phyloP scores from a whole-genome alignment of 306 rosid genomes.

The Fragaria vesca region DNA sequence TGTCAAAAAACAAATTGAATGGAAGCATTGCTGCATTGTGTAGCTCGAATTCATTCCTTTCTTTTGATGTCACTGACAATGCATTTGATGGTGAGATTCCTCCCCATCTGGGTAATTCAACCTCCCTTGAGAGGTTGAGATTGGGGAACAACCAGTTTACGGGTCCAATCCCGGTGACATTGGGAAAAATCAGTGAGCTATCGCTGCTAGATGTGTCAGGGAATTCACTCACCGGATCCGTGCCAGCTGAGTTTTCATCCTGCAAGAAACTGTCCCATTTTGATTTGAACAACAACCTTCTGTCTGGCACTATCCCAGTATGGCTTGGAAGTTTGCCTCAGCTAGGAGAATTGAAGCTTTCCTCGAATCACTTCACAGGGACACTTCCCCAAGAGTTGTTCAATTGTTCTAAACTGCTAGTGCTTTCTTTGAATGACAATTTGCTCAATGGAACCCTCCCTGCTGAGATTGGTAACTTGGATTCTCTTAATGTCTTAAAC shows the following conservation, averaged over 20 bases:
- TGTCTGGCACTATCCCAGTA: conserved; percentile 61
- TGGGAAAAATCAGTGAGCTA: conserved; percentile 56
- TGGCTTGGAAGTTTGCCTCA: conserved; percentile 81
- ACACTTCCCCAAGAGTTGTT: conserved; percentile 61
- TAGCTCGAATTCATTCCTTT: conserved; percentile 59
- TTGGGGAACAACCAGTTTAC: conserved; percentile 69
- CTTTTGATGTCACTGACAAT: conserved; percentile 79
- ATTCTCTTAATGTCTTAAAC: conserved; percentile 63
- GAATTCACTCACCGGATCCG: conserved; percentile 66
- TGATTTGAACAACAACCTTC: conserved; percentile 60
- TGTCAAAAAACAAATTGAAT: conserved; percentile 70
- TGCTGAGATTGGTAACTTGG: conserved; percentile 54
- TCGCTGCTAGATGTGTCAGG: conserved; percentile 72
- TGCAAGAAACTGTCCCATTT: conserved; percentile 69
- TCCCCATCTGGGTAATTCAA: conserved; percentile 61
- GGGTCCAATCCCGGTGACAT: conserved; percentile 68
- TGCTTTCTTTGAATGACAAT: conserved; percentile 66
- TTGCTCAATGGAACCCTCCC: conserved; percentile 74
- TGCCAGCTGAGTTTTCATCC: conserved; percentile 75
- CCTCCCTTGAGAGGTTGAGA: conserved; percentile 68
- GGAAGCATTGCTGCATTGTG: conserved; percentile 72
- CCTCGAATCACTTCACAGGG: conserved; percentile 61
- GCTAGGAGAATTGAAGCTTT: conserved; percentile 81
- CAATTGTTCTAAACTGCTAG: conserved; percentile 67
- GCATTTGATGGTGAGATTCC: conserved; percentile 71